These are phyloP conservation scores for Eremochloa ophiuroides DNA, from an alignment of 176 grass and related monocot species.

Conservation along the genomic window DNA sequence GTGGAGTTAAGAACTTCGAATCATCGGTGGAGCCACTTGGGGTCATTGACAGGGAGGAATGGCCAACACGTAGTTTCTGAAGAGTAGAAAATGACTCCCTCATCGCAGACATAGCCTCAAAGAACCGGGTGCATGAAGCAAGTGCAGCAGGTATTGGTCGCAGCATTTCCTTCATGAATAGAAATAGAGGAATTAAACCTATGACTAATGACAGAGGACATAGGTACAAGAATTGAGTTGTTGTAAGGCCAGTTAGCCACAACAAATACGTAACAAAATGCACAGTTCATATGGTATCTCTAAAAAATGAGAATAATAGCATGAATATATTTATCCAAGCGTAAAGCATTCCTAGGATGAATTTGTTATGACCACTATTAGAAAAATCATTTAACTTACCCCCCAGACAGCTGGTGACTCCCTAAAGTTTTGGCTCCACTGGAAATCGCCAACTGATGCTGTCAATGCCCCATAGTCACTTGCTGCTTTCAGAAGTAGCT, in stretches of 20 bases:
- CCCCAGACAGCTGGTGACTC: slow-evolving; percentile 94
- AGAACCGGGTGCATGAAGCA: slow-evolving; percentile 96
- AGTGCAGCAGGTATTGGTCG: slow-evolving; percentile 88
- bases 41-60: slow-evolving; percentile 43
- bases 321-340: not conserved
- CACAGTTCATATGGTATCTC: not conserved
- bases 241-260: not conserved
- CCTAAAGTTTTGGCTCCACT: slow-evolving; percentile 98
- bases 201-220: not conserved
- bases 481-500: slow-evolving; percentile 93
- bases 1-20: slow-evolving; percentile 57
- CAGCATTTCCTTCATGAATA: slow-evolving; percentile 82
- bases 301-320: not conserved
- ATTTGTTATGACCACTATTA: not conserved
- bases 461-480: slow-evolving; percentile 93
- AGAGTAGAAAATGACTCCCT: slow-evolving; percentile 93
- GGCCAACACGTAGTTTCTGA: slow-evolving; percentile 65
- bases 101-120: slow-evolving; percentile 98
- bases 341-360: not conserved
- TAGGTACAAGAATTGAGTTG: not conserved
- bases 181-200: not conserved
- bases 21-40: slow-evolving; percentile 38
- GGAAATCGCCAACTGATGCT: slow-evolving; percentile 85
- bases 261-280: not conserved
- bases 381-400: slow-evolving; percentile 43